These are phyloP conservation scores for Penicillium tannophilum DNA, from an alignment of 495 filamentous ascomycete species.

Conservation along the genomic window DNA sequence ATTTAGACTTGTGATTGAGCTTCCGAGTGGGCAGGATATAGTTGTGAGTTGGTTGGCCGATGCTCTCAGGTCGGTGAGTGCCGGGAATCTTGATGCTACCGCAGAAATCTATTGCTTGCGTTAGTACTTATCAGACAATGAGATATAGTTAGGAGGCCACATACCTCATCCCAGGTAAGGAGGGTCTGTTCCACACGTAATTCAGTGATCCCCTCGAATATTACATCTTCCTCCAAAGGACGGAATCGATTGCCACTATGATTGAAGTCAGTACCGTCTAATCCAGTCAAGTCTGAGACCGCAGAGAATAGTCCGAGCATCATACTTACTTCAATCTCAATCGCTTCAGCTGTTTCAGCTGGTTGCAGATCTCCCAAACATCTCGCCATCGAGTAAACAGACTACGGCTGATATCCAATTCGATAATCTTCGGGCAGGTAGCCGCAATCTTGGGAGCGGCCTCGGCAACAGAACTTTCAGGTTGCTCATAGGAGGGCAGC, in stretches of 20 bases:
- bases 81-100: slow-evolving; percentile 55
- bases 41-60: slow-evolving; percentile 53
- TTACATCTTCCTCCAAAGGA: slow-evolving; percentile 38
- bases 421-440: slow-evolving; percentile 63
- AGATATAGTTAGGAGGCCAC: slow-evolving; percentile 7
- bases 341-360: slow-evolving; percentile 60
- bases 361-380: slow-evolving; percentile 67
- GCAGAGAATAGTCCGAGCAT: not conserved
- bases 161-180: slow-evolving; percentile 71
- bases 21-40: slow-evolving; percentile 40
- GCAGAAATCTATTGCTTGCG: slow-evolving; percentile 36
- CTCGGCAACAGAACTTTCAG: slow-evolving; percentile 31
- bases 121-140: slow-evolving; percentile 9
- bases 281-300: not conserved
- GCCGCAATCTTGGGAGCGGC: slow-evolving; percentile 32
- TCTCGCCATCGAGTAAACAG: slow-evolving; percentile 67
- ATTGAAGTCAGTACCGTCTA: slow-evolving; percentile 17
- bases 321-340: slow-evolving; percentile 70
- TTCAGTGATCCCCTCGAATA: slow-evolving; percentile 61
- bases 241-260: slow-evolving; percentile 77
- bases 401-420: slow-evolving; percentile 87
- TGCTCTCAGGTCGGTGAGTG: slow-evolving; percentile 59
- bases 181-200: slow-evolving; percentile 75
- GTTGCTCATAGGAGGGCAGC: slow-evolving; percentile 33
- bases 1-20: slow-evolving; percentile 58